Base-by-base conservation (phyloP, 176 grass and related monocot genomes). In the Avena insularis region DNA sequence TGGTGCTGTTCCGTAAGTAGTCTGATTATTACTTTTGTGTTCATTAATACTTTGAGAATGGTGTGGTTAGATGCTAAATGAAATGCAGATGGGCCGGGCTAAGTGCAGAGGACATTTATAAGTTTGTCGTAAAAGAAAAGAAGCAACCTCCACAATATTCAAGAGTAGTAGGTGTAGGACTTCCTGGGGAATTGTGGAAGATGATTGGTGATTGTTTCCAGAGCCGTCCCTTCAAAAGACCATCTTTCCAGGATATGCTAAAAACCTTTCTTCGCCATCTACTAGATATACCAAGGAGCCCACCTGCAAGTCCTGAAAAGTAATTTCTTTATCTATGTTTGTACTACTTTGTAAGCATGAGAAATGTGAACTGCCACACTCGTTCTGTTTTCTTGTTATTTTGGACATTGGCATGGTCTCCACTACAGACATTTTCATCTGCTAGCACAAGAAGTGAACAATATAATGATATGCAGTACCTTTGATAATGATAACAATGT, bases 141-240 rank as follows among this genome's bases (percentile, higher is more conserved):
- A 99, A 90, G 87, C 82, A 87, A 85, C 97, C 97, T 16, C 97
- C 97, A 80, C 97, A 99, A 25, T 99, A 99, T 91, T 90, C 97
- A 90, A 92, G 94, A 83, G 91, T 99, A 83, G 97, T 99, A 14
- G 97, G 97, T 79, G 97, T 96, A 57, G 97, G 97, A 48, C 92
- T 99, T 90, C 97, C 97, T 87, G 90, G 94, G 54, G 97, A 99
- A 79, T 82, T 99, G 67, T 99, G 97, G 97, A 99, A 99, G 91
- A 99, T 99, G 97, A 99, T 99, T 89, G 97, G 97, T 78, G 94
- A 99, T 35, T 99, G 97, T 81, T 88, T 99, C 57, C 97, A 99
- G 75, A 94, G 89, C 67, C 87, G 86, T 65, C 76, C 92, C 87
- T 91, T 91, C 73, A 99, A 86, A 89, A 91, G 97, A 79, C 97